Conservation (phyloP, 2,329 filamentous ascomycete genomes). For the Ophiostoma australiae region DNA sequence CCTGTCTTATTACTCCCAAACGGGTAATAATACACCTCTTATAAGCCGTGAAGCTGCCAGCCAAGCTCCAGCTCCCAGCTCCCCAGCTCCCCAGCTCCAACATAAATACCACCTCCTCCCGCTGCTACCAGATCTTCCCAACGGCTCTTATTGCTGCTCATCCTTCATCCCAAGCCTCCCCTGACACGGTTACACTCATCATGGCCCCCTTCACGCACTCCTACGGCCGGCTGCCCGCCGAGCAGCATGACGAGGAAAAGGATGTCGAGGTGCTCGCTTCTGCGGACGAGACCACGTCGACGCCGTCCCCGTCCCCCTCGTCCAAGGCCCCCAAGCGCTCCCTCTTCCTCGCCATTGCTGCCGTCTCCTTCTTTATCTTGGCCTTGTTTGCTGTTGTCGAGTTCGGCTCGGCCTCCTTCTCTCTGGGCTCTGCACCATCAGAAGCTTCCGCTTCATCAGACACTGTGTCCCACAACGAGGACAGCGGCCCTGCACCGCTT, state of each 20-base stretch:
- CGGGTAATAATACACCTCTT: background rate
- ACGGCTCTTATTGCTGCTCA: background rate
- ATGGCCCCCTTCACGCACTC: background rate
- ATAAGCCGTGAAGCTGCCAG: background rate
- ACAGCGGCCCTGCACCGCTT: slow-evolving; percentile 19
- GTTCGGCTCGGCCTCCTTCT: background rate
- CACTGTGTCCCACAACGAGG: background rate
- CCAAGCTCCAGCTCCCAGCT: background rate
- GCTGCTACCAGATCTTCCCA: background rate
- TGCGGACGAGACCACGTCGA: background rate
- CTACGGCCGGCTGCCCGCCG: slow-evolving; percentile 8
- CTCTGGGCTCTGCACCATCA: background rate
- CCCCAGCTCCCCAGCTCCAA: background rate
- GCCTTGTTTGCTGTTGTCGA: background rate
- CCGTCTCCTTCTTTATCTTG: background rate
- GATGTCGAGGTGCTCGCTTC: background rate
- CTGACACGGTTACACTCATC: background rate
- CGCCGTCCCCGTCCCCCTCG: background rate
- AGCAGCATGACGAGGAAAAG: slow-evolving; percentile 14
- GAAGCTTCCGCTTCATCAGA: background rate
- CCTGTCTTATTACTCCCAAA: background rate
- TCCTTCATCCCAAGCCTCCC: background rate
- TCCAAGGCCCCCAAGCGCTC: background rate
- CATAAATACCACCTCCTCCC: slow-evolving; percentile 2
- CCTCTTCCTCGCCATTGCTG: background rate